These are phyloP conservation scores for Nigrospora oryzae DNA, from an alignment of 2,329 filamentous ascomycete genomes.

Conservation along the genomic window DNA sequence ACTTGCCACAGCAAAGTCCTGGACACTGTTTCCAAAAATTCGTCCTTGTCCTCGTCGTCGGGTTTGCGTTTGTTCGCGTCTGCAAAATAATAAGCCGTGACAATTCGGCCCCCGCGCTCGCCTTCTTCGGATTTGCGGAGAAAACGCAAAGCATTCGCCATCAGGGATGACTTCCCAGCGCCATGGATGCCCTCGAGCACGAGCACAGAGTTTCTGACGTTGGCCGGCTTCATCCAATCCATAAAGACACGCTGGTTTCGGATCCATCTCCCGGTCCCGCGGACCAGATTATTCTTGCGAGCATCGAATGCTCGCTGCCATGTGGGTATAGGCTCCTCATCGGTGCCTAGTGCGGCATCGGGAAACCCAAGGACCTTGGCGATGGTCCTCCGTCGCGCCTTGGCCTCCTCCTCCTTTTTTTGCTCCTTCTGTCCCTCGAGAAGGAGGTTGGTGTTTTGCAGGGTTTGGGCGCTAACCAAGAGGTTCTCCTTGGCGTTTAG, in stretches of 20 bases:
- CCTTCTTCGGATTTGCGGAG: slow-evolving; percentile 13
- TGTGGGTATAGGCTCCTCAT: slow-evolving; percentile 16
- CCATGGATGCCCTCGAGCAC: slow-evolving; percentile 17
- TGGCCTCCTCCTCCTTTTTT: slow-evolving; percentile 20
- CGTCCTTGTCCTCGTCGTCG: slow-evolving; percentile 16
- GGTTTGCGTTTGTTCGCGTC: slow-evolving; percentile 19
- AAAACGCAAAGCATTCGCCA: slow-evolving; percentile 19
- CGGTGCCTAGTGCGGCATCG: slow-evolving; percentile 15
- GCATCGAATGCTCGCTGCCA: slow-evolving; percentile 21
- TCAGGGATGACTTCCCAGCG: slow-evolving; percentile 23
- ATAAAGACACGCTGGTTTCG: slow-evolving; percentile 9
- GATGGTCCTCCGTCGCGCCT: slow-evolving; percentile 19
- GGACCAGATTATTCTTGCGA: slow-evolving; percentile 17
- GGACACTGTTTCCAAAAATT: slow-evolving; percentile 13
- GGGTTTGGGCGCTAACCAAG: slow-evolving; percentile 22
- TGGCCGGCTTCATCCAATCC: slow-evolving; percentile 12
- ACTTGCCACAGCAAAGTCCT: slow-evolving; percentile 23
- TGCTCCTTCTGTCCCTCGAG: slow-evolving; percentile 19
- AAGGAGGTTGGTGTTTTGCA: slow-evolving; percentile 20
- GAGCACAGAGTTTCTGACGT: slow-evolving; percentile 13
- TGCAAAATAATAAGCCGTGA: slow-evolving; percentile 19
- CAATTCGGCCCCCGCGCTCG: slow-evolving; percentile 14
- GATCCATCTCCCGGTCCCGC: slow-evolving; percentile 20
- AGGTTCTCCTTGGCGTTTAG: slow-evolving; percentile 22
- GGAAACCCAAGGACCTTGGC: slow-evolving; percentile 19